These are phyloP conservation scores for Oidiodendron maius DNA, from an alignment of 495 filamentous ascomycete genomes.

Conservation along the genomic window DNA sequence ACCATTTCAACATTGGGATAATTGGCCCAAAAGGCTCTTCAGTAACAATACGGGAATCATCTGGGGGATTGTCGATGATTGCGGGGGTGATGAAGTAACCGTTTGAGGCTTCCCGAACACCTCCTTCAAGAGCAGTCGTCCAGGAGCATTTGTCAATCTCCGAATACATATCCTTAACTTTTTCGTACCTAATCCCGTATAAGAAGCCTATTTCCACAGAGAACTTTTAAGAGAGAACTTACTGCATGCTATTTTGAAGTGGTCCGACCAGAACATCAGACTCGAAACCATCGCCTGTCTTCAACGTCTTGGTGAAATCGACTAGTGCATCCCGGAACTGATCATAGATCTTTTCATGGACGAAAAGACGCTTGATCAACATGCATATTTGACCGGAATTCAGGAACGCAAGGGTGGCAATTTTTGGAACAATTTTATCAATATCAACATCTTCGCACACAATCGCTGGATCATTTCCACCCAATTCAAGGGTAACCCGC, in stretches of 20 bases:
- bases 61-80: slow-evolving; percentile 54
- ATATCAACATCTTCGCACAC: slow-evolving; percentile 55
- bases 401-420: slow-evolving; percentile 43
- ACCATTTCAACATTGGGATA: slow-evolving; percentile 41
- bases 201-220: too few relatives aligned
- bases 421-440: slow-evolving; percentile 43
- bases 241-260: slow-evolving; percentile 48
- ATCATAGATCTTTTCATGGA: slow-evolving; percentile 51
- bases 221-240: too few relatives aligned
- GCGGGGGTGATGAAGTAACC: slow-evolving; percentile 39
- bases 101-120: slow-evolving; percentile 22
- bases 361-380: slow-evolving; percentile 52
- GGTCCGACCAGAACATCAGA: slow-evolving; percentile 32
- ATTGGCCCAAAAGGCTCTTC: slow-evolving; percentile 45
- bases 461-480: slow-evolving; percentile 57
- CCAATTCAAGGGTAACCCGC: slow-evolving; percentile 49
- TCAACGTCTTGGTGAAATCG: slow-evolving; percentile 37
- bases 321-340: slow-evolving; percentile 42
- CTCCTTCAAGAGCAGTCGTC: slow-evolving; percentile 38
- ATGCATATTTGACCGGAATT: slow-evolving; percentile 54
- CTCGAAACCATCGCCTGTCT: slow-evolving; percentile 15
- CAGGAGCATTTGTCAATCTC: slow-evolving; percentile 33
- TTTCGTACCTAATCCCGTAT: too few relatives aligned
- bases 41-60: slow-evolving; percentile 41
- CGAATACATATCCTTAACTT: slow-evolving; percentile 36